phyloP scores from a whole-genome alignment of 805 yeast species.

The Clavispora phyllophila region DNA sequence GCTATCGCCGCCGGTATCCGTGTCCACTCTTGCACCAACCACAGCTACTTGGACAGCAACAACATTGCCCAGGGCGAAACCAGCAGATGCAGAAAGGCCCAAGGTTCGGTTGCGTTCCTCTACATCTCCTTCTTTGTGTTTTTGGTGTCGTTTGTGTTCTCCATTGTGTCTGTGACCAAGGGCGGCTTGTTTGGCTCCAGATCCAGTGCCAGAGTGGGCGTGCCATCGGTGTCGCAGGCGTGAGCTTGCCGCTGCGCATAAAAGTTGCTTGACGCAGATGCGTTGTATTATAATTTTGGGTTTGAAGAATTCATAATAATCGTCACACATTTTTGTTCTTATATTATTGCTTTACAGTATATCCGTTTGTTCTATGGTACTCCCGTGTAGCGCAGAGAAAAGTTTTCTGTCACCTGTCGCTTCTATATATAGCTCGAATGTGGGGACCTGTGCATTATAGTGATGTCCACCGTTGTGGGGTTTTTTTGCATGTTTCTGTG shows the following conservation, averaged over 20 bases:
- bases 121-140: conserved; percentile 79
- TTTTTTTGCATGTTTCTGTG: too few species aligned
- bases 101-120: conserved; percentile 75
- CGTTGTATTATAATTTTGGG: conserved; percentile 1
- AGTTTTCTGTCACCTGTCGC: too few species aligned
- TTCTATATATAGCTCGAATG: too few species aligned
- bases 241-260: conserved; percentile 27
- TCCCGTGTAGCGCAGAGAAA: too few species aligned
- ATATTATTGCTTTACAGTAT: neutral
- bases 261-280: conserved; percentile 1
- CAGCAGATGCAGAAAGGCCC: conserved; percentile 93
- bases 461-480: too few species aligned
- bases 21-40: conserved; percentile 79
- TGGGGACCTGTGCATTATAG: too few species aligned
- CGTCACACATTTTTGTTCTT: neutral
- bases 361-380: neutral
- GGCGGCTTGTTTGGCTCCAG: conserved; percentile 45
- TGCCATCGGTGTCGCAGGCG: conserved; percentile 87
- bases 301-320: neutral
- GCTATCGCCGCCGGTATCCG: conserved; percentile 90
- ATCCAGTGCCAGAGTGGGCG: conserved; percentile 65
- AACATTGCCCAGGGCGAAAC: conserved; percentile 66
- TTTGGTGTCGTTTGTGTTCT: conserved; percentile 57
- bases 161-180: conserved; percentile 50
- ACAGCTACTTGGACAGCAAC: conserved; percentile 62